phyloP scores from a whole-genome alignment of 2,329 filamentous ascomycete species.

The Pseudocercospora crystallina region DNA sequence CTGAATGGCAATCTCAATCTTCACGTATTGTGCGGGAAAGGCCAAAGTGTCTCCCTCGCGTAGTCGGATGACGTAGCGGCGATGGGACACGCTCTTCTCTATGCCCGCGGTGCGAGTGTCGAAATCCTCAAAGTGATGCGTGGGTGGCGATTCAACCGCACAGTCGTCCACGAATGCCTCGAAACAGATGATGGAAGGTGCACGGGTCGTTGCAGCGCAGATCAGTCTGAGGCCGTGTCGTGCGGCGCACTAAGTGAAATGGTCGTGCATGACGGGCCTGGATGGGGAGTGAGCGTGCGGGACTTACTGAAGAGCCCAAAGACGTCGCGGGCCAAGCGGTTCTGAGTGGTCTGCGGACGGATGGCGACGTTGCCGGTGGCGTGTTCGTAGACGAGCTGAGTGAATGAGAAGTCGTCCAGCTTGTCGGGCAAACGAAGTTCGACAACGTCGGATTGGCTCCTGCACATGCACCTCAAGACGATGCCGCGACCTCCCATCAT shows the following conservation, averaged over 20 bases:
- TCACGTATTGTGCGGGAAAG: slow-evolving; percentile 5
- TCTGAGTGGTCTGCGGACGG: not conserved
- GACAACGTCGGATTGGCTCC: not conserved
- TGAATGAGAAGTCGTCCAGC: slow-evolving; percentile 1
- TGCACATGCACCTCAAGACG: slow-evolving; percentile 5
- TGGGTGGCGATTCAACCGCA: slow-evolving; percentile 1
- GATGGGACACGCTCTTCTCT: too few relatives aligned
- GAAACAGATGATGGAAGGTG: not conserved
- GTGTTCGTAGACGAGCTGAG: not conserved
- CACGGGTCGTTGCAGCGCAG: not conserved
- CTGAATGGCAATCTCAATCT: slow-evolving; percentile 8
- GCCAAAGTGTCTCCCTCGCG: slow-evolving; percentile 4
- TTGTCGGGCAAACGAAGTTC: not conserved
- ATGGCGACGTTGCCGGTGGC: not conserved
- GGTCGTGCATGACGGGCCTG: too few relatives aligned
- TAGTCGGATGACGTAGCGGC: too few relatives aligned
- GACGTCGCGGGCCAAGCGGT: not conserved
- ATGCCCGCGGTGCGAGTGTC: not conserved
- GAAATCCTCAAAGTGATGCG: not conserved
- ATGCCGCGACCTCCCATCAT: not conserved
- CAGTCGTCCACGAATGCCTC: slow-evolving; percentile 3
- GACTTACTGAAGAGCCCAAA: slow-evolving; percentile 2
- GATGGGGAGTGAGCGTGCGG: too few relatives aligned
- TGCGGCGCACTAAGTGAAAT: too few relatives aligned
- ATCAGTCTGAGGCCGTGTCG: not conserved